Evolutionary conservation across 306 rosid genomes (phyloP).

Genomic region (Prunus campanulata): DNA sequence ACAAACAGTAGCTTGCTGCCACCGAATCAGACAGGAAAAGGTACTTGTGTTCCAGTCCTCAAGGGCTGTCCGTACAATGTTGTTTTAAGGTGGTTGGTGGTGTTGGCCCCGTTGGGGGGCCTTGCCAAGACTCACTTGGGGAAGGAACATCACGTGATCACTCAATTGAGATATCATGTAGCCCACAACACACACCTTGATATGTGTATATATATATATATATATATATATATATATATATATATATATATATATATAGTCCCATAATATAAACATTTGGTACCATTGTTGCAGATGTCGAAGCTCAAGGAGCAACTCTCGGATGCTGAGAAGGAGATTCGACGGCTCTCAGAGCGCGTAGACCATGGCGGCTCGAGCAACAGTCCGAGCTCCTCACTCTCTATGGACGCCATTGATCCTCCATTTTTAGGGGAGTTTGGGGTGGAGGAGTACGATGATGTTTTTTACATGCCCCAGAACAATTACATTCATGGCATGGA

Average conservation of each 20-base stretch:
- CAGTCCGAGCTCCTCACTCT: conserved; percentile 59
- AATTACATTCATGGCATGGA: conserved; percentile 52
- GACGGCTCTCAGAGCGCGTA: conserved; percentile 34
- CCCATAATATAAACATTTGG: neutral
- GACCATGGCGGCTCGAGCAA: conserved; percentile 42
- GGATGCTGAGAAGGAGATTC: conserved; percentile 62
- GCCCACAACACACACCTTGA: neutral
- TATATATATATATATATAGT: neutral
- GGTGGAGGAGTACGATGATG: conserved; percentile 48
- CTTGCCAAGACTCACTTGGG: conserved; percentile 34
- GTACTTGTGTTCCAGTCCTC: conserved; percentile 24
- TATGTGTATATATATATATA: neutral
- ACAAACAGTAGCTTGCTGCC: conserved; percentile 38
- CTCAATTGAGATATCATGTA: neutral
- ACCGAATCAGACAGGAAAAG: conserved; percentile 54
- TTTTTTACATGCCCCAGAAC: conserved; percentile 40
- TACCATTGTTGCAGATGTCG: conserved; percentile 38
- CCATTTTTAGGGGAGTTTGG: conserved; percentile 62
- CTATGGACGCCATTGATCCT: conserved; percentile 52
- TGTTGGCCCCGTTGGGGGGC: conserved; percentile 48
- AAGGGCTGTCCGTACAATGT: conserved; percentile 36
- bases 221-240: neutral
- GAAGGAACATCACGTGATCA: conserved; percentile 30
- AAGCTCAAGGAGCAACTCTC: conserved; percentile 59
- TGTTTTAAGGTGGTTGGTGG: conserved; percentile 21